Evolutionary conservation across 163 green algal species (phyloP).

Genomic region (Chloroidium sp.): DNA sequence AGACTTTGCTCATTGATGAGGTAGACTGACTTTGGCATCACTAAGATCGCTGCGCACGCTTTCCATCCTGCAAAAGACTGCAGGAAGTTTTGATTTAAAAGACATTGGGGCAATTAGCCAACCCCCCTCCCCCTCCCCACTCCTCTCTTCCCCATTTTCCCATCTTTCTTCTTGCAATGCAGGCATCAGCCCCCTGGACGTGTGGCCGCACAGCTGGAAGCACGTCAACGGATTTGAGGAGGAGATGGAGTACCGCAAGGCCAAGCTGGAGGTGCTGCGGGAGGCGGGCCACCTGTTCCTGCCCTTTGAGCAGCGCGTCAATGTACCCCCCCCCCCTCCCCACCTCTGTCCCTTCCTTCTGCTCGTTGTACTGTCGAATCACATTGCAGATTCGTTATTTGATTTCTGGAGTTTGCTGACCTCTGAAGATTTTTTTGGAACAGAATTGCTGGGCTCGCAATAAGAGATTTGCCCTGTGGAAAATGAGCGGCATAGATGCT

Average conservation of each 20-base stretch:
- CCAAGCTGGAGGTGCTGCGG: slow-evolving; percentile 6
- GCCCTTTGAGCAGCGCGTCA: slow-evolving; percentile 16
- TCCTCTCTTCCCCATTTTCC: not conserved
- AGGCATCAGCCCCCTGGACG: slow-evolving; percentile 10
- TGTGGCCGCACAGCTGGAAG: slow-evolving; percentile 2
- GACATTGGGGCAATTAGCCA: too few relatives aligned
- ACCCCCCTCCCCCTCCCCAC: too few relatives aligned
- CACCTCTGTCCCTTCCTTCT: too few relatives aligned
- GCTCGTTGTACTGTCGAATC: too few relatives aligned
- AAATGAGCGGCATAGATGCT: too few relatives aligned
- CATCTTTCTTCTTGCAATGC: not conserved
- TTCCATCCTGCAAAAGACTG: not conserved
- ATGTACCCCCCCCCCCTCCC: not conserved
- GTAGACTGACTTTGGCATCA: not conserved
- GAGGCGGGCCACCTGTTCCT: slow-evolving; percentile 12
- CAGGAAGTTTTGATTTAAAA: too few relatives aligned
- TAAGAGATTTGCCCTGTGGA: too few relatives aligned
- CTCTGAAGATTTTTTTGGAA: too few relatives aligned
- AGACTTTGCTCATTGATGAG: not conserved
- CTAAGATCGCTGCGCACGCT: not conserved
- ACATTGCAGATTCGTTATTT: too few relatives aligned
- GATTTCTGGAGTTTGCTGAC: too few relatives aligned
- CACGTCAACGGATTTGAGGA: slow-evolving; percentile 8
- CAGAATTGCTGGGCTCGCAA: too few relatives aligned
- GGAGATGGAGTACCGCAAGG: slow-evolving; percentile 6